A percentile compares a stretch with the other conserved stretches of the same genome.
These are phyloP conservation scores for Annulohypoxylon truncatum DNA, from an alignment of 2,329 filamentous ascomycete species.

Conservation along the genomic window DNA sequence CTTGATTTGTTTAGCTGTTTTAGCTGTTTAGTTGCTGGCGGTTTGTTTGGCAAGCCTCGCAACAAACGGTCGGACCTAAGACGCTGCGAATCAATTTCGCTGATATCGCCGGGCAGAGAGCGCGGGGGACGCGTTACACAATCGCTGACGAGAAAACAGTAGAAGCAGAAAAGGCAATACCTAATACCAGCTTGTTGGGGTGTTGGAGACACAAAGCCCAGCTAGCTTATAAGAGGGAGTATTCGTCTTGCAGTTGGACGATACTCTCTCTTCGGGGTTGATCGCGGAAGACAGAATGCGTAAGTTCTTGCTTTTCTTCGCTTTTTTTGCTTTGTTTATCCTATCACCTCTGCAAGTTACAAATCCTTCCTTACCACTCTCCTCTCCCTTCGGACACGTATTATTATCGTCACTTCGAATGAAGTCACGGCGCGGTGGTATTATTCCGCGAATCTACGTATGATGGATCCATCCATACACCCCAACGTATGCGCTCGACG, in stretches of 20 bases:
- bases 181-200: not conserved
- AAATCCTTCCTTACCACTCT: not conserved
- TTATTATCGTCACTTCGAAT: conserved; percentile 14
- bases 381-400: conserved; percentile 5
- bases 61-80: conserved; percentile 24
- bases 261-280: conserved; percentile 20
- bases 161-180: conserved; percentile 6
- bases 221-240: conserved; percentile 23
- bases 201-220: conserved; percentile 2
- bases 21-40: not conserved
- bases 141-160: conserved; percentile 11
- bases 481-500: conserved; percentile 30
- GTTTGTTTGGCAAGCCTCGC: not conserved
- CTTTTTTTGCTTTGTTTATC: not conserved
- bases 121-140: conserved; percentile 17
- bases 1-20: not conserved
- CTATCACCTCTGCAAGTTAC: not conserved
- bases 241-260: conserved; percentile 27
- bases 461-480: conserved; percentile 9
- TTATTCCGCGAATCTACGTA: not conserved
- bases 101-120: conserved; percentile 23
- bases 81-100: conserved; percentile 1
- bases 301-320: conserved; percentile 19
- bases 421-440: conserved; percentile 18
- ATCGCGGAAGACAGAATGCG: conserved; percentile 25